Conservation (phyloP, 768 basidiomycete genomes). For the Lactifluus piperatus region DNA sequence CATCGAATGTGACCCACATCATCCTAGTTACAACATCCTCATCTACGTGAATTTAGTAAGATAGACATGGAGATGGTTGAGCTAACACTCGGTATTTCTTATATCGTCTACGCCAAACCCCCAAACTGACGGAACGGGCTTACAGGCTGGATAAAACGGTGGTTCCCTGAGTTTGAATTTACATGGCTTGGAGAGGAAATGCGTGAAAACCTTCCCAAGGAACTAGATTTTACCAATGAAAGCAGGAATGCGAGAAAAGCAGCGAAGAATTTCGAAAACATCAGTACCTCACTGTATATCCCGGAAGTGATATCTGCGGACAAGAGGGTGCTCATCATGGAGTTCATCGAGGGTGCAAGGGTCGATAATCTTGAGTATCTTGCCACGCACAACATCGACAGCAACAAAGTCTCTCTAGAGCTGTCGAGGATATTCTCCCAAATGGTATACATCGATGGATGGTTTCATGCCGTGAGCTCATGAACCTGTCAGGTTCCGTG, state of each 20-base stretch:
- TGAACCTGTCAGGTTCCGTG: background rate
- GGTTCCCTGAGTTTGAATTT: slow-evolving; percentile 94
- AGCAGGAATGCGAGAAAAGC: slow-evolving; percentile 76
- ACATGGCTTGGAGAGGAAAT: slow-evolving; percentile 93
- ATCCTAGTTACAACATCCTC: slow-evolving; percentile 78
- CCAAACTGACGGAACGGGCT: slow-evolving; percentile 1
- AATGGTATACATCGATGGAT: slow-evolving; percentile 95
- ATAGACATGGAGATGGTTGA: slow-evolving; percentile 87
- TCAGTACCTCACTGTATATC: slow-evolving; percentile 79
- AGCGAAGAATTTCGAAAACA: slow-evolving; percentile 54
- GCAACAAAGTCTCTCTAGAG: slow-evolving; percentile 90
- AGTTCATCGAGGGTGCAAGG: slow-evolving; percentile 82
- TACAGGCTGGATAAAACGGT: slow-evolving; percentile 74
- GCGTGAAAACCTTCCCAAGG: slow-evolving; percentile 82
- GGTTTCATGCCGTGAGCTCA: slow-evolving; percentile 67
- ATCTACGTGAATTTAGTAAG: slow-evolving; percentile 82
- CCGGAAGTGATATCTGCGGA: slow-evolving; percentile 73
- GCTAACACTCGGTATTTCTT: slow-evolving; percentile 48
- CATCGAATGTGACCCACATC: slow-evolving; percentile 8
- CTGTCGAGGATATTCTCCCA: slow-evolving; percentile 83
- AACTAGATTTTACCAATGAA: slow-evolving; percentile 93
- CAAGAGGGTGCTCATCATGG: slow-evolving; percentile 88
- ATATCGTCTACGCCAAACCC: background rate
- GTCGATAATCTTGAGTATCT: slow-evolving; percentile 86
- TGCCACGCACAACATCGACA: slow-evolving; percentile 72